phyloP scores from a whole-genome alignment of 371 early-diverging fungal species.

The Mucor saturninus region DNA sequence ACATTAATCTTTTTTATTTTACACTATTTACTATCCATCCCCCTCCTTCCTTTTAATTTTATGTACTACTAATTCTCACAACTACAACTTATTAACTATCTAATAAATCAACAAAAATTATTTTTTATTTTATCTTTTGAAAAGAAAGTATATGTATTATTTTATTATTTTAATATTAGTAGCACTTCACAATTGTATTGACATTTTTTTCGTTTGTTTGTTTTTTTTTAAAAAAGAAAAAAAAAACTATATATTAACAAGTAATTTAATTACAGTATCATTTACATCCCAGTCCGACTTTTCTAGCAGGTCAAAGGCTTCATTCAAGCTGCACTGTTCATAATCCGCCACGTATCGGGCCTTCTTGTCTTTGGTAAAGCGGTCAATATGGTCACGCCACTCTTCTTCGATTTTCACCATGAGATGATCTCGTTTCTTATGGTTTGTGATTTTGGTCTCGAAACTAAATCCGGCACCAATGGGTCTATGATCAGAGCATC shows the following conservation, averaged over 20 bases:
- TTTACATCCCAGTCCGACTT: slow-evolving; percentile 34
- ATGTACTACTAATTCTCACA: slow-evolving; percentile 2
- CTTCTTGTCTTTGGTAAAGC: slow-evolving; percentile 31
- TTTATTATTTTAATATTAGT: too few species aligned
- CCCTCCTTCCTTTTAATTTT: background rate
- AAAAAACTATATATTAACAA: slow-evolving; percentile 4
- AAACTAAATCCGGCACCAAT: slow-evolving; percentile 68
- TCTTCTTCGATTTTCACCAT: slow-evolving; percentile 23
- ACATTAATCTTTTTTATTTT: background rate
- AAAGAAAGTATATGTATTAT: too few species aligned
- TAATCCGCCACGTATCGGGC: slow-evolving; percentile 36
- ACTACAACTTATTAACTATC: background rate
- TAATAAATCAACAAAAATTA: background rate
- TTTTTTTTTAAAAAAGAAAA: too few species aligned
- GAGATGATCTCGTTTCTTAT: slow-evolving; percentile 35
- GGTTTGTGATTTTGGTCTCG: slow-evolving; percentile 60
- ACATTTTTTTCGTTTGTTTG: too few species aligned
- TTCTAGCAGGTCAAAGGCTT: slow-evolving; percentile 28
- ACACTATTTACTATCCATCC: background rate
- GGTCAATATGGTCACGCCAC: slow-evolving; percentile 22
- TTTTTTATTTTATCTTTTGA: too few species aligned
- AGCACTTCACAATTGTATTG: too few species aligned
- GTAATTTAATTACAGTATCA: slow-evolving; percentile 21
- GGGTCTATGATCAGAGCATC: slow-evolving; percentile 84
- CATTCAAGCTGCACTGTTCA: slow-evolving; percentile 30